These are phyloP conservation scores for Tillandsia fasciculata DNA, from an alignment of 176 grass and related monocot genomes.

Conservation along the genomic window DNA sequence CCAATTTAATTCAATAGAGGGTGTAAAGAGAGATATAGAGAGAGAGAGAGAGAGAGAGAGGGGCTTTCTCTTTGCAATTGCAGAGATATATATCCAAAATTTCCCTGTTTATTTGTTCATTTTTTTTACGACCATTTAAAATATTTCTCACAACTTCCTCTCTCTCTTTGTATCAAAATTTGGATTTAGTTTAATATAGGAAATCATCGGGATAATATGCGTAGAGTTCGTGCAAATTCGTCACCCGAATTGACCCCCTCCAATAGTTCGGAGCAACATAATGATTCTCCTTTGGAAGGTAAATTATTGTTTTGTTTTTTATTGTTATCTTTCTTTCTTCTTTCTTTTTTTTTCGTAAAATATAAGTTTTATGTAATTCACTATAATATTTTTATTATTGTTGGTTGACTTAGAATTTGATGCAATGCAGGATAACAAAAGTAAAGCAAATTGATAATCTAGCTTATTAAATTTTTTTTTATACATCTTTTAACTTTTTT, in stretches of 20 bases:
- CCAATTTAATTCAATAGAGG: neutral
- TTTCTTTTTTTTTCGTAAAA: too few relatives aligned
- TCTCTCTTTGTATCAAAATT: too few relatives aligned
- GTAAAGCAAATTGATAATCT: too few relatives aligned
- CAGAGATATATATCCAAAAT: too few relatives aligned
- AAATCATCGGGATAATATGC: neutral
- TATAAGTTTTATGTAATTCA: neutral
- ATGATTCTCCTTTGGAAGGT: slow-evolving; percentile 7
- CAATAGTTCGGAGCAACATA: neutral
- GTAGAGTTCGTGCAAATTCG: neutral
- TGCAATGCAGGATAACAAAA: too few relatives aligned
- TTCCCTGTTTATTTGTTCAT: too few relatives aligned
- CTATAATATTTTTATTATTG: neutral
- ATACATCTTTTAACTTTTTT: neutral
- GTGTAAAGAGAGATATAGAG: neutral
- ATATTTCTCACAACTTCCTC: too few relatives aligned
- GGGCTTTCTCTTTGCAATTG: too few relatives aligned
- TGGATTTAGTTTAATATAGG: too few relatives aligned
- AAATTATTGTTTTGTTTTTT: neutral
- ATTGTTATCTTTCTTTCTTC: neutral
- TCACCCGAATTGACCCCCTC: neutral
- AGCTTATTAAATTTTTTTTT: neutral
- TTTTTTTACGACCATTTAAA: too few relatives aligned
- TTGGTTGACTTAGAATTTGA: too few relatives aligned
- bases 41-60: too few relatives aligned